Conservation (phyloP, 257 asterid species). For the Petunia axillaris region DNA sequence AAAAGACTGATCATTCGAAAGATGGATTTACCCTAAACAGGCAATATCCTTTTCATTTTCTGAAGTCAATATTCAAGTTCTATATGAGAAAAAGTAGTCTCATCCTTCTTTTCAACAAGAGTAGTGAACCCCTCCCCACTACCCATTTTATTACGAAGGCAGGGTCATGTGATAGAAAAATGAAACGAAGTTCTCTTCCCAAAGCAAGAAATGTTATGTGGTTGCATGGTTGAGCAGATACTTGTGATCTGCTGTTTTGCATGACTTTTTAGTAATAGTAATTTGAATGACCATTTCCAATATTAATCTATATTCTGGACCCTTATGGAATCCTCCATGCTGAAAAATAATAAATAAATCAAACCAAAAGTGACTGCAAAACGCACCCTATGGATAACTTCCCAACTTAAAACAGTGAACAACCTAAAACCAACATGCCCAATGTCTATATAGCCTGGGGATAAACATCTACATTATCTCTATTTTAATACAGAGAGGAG, state of each 20-base stretch:
- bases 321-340: neutral
- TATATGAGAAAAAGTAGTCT: neutral
- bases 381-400: neutral
- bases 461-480: too few species aligned
- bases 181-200: neutral
- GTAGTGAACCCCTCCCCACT: neutral
- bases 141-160: neutral
- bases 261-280: neutral
- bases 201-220: neutral
- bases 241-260: neutral
- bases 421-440: neutral
- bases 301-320: neutral
- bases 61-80: neutral
- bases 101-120: neutral
- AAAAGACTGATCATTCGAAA: conserved; percentile 11
- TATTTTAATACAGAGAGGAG: neutral
- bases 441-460: neutral
- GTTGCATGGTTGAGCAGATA: neutral
- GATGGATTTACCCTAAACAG: neutral
- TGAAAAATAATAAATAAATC: neutral
- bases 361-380: neutral
- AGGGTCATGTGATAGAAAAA: neutral
- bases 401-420: neutral
- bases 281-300: neutral
- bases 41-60: neutral